These are phyloP conservation scores for Carpediemonas membranifera DNA, from an alignment of 78 protist genomes.

Conservation along the genomic window DNA sequence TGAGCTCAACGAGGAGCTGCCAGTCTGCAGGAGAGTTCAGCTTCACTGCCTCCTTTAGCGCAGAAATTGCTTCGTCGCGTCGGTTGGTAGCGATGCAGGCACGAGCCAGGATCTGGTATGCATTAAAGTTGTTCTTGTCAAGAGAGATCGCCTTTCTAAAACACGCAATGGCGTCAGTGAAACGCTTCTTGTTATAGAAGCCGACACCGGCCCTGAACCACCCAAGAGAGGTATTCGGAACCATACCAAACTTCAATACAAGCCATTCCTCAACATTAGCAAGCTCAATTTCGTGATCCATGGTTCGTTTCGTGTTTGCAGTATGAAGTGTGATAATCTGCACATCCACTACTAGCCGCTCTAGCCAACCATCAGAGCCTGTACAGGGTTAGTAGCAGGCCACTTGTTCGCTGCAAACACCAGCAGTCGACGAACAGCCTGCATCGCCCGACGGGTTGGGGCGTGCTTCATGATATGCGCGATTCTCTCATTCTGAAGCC, in stretches of 20 bases:
- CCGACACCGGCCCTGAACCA: conserved; percentile 1
- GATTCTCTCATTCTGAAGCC: too few relatives aligned
- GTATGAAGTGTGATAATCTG: too few relatives aligned
- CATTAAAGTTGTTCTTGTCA: background rate
- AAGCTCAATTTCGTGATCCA: too few relatives aligned
- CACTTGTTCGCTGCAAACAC: too few relatives aligned
- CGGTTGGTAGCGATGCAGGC: conserved; percentile 1
- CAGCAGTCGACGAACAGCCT: too few relatives aligned
- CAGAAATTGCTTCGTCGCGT: background rate
- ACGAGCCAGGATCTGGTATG: conserved; percentile 5
- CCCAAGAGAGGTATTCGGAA: background rate
- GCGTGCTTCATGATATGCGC: too few relatives aligned
- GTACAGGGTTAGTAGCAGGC: too few relatives aligned
- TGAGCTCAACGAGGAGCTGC: background rate
- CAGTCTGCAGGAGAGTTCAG: background rate
- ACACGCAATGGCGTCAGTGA: background rate
- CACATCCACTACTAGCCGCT: too few relatives aligned
- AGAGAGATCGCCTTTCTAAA: background rate
- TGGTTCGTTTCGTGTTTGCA: too few relatives aligned
- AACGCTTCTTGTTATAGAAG: background rate
- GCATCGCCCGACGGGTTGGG: too few relatives aligned
- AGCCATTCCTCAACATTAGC: background rate
- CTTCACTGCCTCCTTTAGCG: background rate
- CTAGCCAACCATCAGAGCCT: too few relatives aligned
- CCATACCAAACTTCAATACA: background rate